phyloP scores from a whole-genome alignment of 495 filamentous ascomycete species.

The Lepraria neglecta region DNA sequence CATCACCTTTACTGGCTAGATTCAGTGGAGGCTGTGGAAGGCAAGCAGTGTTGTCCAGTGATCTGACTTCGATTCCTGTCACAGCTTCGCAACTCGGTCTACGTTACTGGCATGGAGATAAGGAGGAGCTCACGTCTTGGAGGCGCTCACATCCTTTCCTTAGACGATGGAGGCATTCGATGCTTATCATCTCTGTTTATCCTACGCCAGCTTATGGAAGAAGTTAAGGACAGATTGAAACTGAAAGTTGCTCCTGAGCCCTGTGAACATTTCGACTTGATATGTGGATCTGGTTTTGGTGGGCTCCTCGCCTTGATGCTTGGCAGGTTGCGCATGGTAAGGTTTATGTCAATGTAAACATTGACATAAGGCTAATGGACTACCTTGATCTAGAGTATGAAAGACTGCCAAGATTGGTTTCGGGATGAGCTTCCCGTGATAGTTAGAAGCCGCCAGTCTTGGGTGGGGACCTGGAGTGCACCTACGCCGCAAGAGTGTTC shows the following conservation, averaged over 20 bases:
- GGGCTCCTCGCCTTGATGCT: background rate
- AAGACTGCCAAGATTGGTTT: background rate
- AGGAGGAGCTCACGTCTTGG: background rate
- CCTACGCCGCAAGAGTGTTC: background rate
- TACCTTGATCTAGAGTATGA: background rate
- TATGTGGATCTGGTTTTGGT: slow-evolving; percentile 1
- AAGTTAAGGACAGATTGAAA: background rate
- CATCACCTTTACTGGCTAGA: no score
- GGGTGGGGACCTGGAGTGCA: background rate
- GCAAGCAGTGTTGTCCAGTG: no score
- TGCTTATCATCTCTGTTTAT: background rate
- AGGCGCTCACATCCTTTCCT: background rate
- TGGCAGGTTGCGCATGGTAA: background rate
- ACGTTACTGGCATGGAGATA: background rate
- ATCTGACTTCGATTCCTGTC: no score
- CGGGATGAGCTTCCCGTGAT: background rate
- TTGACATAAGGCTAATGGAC: background rate
- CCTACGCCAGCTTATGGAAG: background rate
- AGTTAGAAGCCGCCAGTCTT: background rate
- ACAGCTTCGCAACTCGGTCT: no score
- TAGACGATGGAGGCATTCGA: background rate
- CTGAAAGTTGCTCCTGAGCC: background rate
- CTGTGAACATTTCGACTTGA: background rate
- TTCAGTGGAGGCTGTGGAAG: no score
- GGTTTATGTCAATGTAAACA: background rate